Evolutionary conservation across 305 asterid species (phyloP), one percentile per base, ranked within the genome.

Genomic region (Rubia balearica): DNA sequence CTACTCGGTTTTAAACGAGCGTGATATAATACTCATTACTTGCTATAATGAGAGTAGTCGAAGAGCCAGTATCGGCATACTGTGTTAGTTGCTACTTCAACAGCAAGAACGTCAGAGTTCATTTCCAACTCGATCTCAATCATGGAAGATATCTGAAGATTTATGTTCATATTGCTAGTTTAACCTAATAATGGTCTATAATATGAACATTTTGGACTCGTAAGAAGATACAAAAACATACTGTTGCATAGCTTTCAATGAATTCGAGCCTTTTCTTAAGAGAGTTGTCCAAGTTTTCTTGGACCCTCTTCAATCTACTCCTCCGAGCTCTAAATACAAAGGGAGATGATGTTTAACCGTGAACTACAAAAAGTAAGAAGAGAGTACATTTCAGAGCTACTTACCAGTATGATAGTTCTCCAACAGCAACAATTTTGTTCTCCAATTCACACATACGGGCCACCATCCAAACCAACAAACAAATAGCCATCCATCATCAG

Each of bases 381-480:
- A 36, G 12, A 7, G 21, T 42, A 27, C 14, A 65, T 66, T 42
- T 41, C 62, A 70, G 56, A 67, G 51, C 19, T 41, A 45, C 63
- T 61, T 67, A 94, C 99, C 91, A 86, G 71, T 91, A 94, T 56
- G 98, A 83, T 85, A 96, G 96, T 81, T 91, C 97, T 71, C 99
- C 99, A 41, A 94, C 88, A 66, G 95, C 98, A 77, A 84, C 80
- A 61, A 91, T 94, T 87, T 91, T 91, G 88, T 93, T 93, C 79
- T 93, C 96, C 77, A 93, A 65, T 71, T 91, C 97, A 84, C 93
- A 88, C 98, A 93, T 89, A 43, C 97, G 97, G 73, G 96, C 97
- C 70, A 93, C 81, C 96, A 93, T 90, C 97, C 97, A 93, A 65
- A 93, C 89, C 98, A 90, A 72, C 27, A 60, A 77, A 74, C 60